Percentiles rank a stretch among this genome's conserved stretches.
phyloP scores from a whole-genome alignment of 805 yeast genomes.

The Ogataea populi-albae region DNA sequence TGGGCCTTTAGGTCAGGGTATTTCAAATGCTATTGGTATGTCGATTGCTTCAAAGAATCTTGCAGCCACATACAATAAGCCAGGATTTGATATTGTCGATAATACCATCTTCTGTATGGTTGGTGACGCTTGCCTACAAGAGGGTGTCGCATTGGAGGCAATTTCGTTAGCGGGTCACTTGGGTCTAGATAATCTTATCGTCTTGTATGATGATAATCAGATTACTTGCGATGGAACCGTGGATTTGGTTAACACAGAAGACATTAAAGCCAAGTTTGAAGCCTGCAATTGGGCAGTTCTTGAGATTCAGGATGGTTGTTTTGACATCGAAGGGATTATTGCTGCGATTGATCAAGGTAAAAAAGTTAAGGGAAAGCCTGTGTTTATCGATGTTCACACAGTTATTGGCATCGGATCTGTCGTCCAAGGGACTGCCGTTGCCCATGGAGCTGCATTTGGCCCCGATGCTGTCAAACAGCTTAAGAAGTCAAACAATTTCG shows the following conservation, averaged over 20 bases:
- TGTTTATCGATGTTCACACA: constrained; percentile 83
- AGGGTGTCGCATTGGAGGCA: constrained; percentile 95
- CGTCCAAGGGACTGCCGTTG: constrained; percentile 80
- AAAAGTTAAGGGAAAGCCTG: constrained; percentile 71
- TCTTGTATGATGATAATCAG: constrained; percentile 93
- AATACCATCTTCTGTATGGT: constrained; percentile 73
- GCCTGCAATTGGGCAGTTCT: constrained; percentile 93
- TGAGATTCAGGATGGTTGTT: constrained; percentile 74
- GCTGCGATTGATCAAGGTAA: constrained; percentile 78
- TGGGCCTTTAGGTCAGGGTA: constrained; percentile 99
- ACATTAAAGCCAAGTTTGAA: constrained; percentile 78
- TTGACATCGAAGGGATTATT: constrained; percentile 65
- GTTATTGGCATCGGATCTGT: constrained; percentile 92
- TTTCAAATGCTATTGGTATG: constrained; percentile 90
- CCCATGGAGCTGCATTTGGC: constrained; percentile 96
- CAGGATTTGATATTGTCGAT: constrained; percentile 68
- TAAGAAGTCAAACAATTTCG: constrained; percentile 77
- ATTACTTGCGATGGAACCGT: constrained; percentile 96
- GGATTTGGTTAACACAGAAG: constrained; percentile 87
- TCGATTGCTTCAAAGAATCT: constrained; percentile 91
- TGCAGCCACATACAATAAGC: constrained; percentile 91
- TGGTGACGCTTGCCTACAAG: constrained; percentile 98
- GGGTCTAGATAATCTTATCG: constrained; percentile 86
- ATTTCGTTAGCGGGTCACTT: constrained; percentile 94
- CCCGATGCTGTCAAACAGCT: constrained; percentile 86